Conservation (phyloP, 2,329 filamentous ascomycete genomes). For the Eutypella sp. region DNA sequence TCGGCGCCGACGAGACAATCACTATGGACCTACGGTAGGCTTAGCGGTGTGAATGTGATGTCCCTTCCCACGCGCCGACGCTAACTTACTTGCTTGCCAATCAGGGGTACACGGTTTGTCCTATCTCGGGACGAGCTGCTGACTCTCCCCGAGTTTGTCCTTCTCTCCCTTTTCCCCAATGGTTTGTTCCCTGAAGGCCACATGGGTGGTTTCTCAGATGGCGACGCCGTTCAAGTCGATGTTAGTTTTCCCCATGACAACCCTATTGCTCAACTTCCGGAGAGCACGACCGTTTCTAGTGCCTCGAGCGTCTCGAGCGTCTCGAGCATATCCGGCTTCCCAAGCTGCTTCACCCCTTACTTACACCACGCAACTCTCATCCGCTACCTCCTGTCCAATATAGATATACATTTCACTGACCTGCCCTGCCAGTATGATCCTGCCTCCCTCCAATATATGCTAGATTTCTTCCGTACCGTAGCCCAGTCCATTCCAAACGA, state of each 20-base stretch:
- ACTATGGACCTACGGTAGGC: constrained; percentile 86
- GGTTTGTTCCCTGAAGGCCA: constrained; percentile 96
- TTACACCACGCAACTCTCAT: constrained; percentile 20
- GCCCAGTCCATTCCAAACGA: constrained; percentile 90
- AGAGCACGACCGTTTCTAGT: constrained; percentile 16
- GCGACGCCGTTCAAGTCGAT: constrained; percentile 94
- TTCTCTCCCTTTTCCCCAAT: constrained; percentile 96
- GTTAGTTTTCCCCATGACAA: constrained; percentile 54
- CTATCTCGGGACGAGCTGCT: constrained; percentile 92
- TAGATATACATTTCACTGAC: constrained; percentile 40
- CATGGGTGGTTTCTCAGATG: constrained; percentile 87
- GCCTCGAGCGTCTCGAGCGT: too few species aligned
- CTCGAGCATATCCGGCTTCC: too few species aligned
- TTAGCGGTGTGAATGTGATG: background rate
- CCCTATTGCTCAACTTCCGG: constrained; percentile 20
- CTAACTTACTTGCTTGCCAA: constrained; percentile 15
- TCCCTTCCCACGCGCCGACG: constrained; percentile 2
- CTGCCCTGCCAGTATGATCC: constrained; percentile 75
- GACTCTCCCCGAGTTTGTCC: constrained; percentile 93
- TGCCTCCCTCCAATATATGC: constrained; percentile 94
- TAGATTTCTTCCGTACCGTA: constrained; percentile 95
- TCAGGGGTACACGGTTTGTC: constrained; percentile 85
- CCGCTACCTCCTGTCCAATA: constrained; percentile 32
- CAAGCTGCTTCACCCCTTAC: constrained; percentile 9
- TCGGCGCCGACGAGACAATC: constrained; percentile 87